These are phyloP conservation scores for Rachicladosporium sp. DNA, from an alignment of 2,329 filamentous ascomycete species.

Conservation along the genomic window DNA sequence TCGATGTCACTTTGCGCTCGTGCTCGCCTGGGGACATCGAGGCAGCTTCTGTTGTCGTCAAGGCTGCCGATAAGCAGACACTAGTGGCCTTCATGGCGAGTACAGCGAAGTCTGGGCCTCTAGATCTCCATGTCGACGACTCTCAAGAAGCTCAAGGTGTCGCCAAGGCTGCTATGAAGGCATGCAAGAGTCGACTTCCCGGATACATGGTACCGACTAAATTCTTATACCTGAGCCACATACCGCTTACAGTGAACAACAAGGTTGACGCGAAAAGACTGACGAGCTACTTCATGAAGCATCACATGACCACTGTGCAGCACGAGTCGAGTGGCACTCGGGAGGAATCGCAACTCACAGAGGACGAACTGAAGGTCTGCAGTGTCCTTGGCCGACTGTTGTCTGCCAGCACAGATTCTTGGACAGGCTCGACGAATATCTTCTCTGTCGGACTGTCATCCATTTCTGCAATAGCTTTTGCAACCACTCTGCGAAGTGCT, in stretches of 20 bases:
- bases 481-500: conserved; percentile 48
- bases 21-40: conserved; percentile 49
- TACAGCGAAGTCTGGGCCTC: neutral
- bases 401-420: conserved; percentile 28
- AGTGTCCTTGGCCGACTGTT: conserved; percentile 43
- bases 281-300: conserved; percentile 49
- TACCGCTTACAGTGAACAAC: conserved; percentile 80
- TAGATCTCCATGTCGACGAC: conserved; percentile 12
- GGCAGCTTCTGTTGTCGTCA: conserved; percentile 63
- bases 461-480: conserved; percentile 64
- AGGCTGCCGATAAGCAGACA: conserved; percentile 65
- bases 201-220: conserved; percentile 88
- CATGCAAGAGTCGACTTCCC: conserved; percentile 60
- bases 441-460: conserved; percentile 85
- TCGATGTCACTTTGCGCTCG: conserved; percentile 67
- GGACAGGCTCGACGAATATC: conserved; percentile 51
- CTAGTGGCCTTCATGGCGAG: conserved; percentile 60
- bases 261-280: conserved; percentile 69
- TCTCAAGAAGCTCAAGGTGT: conserved; percentile 13
- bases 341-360: conserved; percentile 8
- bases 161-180: conserved; percentile 24
- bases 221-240: conserved; percentile 55
- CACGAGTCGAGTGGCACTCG: too few species aligned
- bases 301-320: too few species aligned
- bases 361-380: conserved; percentile 35